Evolutionary conservation across 2,329 filamentous ascomycete genomes (phyloP), one percentile per base, ranked within the genome.

Genomic region (Camillea tinctor): DNA sequence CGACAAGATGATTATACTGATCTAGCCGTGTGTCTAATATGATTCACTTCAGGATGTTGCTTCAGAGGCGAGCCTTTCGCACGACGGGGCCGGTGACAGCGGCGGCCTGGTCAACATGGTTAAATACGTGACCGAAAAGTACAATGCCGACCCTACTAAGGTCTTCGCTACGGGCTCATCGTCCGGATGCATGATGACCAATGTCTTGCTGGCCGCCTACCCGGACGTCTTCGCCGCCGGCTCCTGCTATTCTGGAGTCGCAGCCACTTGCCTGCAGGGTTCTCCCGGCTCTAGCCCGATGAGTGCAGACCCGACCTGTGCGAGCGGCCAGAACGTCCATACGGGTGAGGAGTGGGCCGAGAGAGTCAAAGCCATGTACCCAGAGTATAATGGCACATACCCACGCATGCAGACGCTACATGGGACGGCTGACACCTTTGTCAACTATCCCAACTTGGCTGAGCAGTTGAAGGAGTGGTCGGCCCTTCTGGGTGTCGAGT

Each of bases 341-440:
- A 62, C 65, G 5, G 59, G 60, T 0, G 62, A 57, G 36, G 26
- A 69, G 23, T 69, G 67, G 67, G 67, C 66, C 2, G 44, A 54
- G 48, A 55, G 48, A 8, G 67, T 57, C 7, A 57, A 60, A 26
- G 59, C 59, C 15, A 79, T 77, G 72, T 76, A 80, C 59, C 75
- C 77, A 0, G 73, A 74, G 13, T 80, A 79, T 61, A 75, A 64
- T 19, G 79, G 79, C 1, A 55, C 72, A 0, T 73, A 78, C 3
- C 79, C 80, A 2, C 74, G 74, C 50, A 79, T 83, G 74, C 79
- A 81, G 64, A 73, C 81, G 55, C 80, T 77, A 69, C 80, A 82
- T 66, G 80, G 80, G 24, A 76, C 73, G 8, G 65, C 65, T 1
- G 80, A 82, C 61, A 68, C 68, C 1, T 79, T 75, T 0, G 72